Percentiles rank a stretch among this genome's conserved stretches.
phyloP scores from a whole-genome alignment of 495 filamentous ascomycete genomes.

The Penicillium canariense region DNA sequence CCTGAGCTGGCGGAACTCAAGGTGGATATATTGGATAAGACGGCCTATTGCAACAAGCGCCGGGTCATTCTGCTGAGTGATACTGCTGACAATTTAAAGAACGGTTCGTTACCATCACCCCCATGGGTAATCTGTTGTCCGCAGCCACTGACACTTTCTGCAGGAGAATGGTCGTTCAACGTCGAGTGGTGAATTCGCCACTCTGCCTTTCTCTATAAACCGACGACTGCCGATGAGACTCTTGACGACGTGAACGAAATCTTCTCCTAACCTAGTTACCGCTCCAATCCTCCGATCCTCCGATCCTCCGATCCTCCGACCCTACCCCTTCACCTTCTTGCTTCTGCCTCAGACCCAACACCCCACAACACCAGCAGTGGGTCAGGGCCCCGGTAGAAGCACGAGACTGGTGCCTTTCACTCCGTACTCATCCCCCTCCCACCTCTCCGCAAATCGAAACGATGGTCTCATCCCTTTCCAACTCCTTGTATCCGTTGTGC shows the following conservation, averaged over 20 bases:
- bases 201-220: not conserved
- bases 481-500: no score
- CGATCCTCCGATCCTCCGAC: not conserved
- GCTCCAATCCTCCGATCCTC: not conserved
- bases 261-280: not conserved
- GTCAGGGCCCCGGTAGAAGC: not conserved
- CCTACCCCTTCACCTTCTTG: not conserved
- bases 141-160: constrained; percentile 1
- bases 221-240: constrained; percentile 7
- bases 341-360: not conserved
- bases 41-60: constrained; percentile 89
- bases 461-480: not conserved
- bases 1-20: constrained; percentile 80
- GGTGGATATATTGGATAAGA: constrained; percentile 98
- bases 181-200: constrained; percentile 36
- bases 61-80: constrained; percentile 85
- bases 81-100: constrained; percentile 85
- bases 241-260: constrained; percentile 39
- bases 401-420: no score
- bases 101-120: constrained; percentile 57
- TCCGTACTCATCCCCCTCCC: not conserved
- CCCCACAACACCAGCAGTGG: not conserved
- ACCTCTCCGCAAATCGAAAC: not conserved
- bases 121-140: not conserved
- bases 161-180: constrained; percentile 48